A percentile compares a stretch with the other conserved stretches of the same genome.
These are phyloP conservation scores for Syzygium syzygioides DNA, from an alignment of 441 rosid genomes.

Conservation along the genomic window DNA sequence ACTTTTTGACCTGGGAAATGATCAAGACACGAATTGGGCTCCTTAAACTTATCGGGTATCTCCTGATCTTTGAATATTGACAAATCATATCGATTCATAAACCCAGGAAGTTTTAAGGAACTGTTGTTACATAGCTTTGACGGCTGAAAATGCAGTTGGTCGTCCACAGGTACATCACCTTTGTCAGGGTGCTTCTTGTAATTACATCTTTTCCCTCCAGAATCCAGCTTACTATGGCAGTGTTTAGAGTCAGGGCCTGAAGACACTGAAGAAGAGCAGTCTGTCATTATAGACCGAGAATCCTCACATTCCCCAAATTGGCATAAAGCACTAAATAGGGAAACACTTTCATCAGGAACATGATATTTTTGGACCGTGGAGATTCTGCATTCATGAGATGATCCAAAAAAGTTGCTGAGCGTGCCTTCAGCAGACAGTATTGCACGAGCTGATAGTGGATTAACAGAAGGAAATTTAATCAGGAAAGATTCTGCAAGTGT, in stretches of 20 bases:
- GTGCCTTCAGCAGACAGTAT: constrained; percentile 56
- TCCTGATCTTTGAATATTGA: constrained; percentile 38
- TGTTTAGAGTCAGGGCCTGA: constrained; percentile 73
- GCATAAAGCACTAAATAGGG: constrained; percentile 67
- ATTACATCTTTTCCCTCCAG: constrained; percentile 36
- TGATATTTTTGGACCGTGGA: constrained; percentile 41
- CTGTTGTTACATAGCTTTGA: constrained; percentile 27
- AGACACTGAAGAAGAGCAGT: constrained; percentile 85
- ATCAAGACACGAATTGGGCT: constrained; percentile 29
- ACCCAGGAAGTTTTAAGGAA: constrained; percentile 30
- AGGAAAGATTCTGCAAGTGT: constrained; percentile 90
- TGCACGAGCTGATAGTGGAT: constrained; percentile 85
- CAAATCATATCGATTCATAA: constrained; percentile 24
- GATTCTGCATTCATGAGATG: constrained; percentile 53
- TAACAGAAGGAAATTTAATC: constrained; percentile 85
- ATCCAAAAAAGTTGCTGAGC: constrained; percentile 66
- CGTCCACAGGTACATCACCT: constrained; percentile 28
- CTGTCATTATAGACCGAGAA: constrained; percentile 89
- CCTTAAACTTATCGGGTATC: constrained; percentile 24
- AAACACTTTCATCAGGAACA: constrained; percentile 73
- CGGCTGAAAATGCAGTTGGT: constrained; percentile 31
- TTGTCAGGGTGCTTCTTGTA: constrained; percentile 22
- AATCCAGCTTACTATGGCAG: constrained; percentile 32
- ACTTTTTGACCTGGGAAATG: constrained; percentile 30
- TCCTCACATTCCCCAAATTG: constrained; percentile 87